These are phyloP conservation scores for Liquidambar formosana DNA, from an alignment of 164 flowering plant genomes.

Conservation along the genomic window DNA sequence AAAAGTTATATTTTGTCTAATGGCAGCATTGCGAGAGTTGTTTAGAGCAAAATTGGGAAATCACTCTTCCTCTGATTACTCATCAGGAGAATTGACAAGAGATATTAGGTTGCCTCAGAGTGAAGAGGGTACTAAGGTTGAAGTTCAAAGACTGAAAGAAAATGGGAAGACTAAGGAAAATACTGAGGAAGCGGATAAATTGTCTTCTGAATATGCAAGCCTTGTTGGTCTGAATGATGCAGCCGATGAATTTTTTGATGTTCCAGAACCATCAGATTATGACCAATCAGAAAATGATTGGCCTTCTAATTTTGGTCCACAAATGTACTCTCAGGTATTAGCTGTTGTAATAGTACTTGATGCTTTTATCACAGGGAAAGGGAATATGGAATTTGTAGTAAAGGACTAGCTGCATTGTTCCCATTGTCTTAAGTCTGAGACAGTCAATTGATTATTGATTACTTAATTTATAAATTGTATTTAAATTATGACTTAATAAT, in stretches of 20 bases:
- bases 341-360: not conserved
- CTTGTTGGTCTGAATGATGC: slow-evolving; percentile 53
- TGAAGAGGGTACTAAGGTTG: slow-evolving; percentile 35
- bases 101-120: slow-evolving; percentile 29
- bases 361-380: not conserved
- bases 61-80: slow-evolving; percentile 31
- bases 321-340: slow-evolving; percentile 39
- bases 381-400: too few relatives aligned
- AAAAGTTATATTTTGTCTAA: slow-evolving; percentile 3
- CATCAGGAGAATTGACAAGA: slow-evolving; percentile 37
- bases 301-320: slow-evolving; percentile 37
- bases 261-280: slow-evolving; percentile 55
- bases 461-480: too few relatives aligned
- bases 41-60: slow-evolving; percentile 62
- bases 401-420: too few relatives aligned
- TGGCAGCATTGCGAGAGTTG: slow-evolving; percentile 79
- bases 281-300: slow-evolving; percentile 42
- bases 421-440: too few relatives aligned
- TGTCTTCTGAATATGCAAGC: slow-evolving; percentile 29
- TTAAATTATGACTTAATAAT: too few relatives aligned
- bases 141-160: slow-evolving; percentile 22
- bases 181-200: slow-evolving; percentile 20
- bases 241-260: slow-evolving; percentile 70
- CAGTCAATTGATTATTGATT: too few relatives aligned
- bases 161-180: slow-evolving; percentile 21